Conservation (phyloP, 78 protist genomes). For the Cavenderia fasciculata region DNA sequence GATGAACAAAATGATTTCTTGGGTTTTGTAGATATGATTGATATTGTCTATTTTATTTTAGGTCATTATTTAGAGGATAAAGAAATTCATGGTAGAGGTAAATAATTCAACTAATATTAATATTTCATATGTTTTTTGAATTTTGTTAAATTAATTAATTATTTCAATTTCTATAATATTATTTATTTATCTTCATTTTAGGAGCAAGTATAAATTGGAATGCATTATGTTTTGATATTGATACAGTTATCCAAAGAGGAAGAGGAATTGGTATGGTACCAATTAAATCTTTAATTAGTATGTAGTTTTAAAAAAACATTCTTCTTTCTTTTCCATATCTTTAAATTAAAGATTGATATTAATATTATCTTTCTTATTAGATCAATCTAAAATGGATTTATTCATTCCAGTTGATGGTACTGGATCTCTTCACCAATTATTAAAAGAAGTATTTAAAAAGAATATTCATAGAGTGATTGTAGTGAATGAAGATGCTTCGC, state of each 20-base stretch:
- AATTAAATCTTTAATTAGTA: slow-evolving; percentile 25
- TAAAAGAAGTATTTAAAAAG: slow-evolving; percentile 37
- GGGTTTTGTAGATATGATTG: slow-evolving; percentile 65
- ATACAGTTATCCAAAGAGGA: background rate
- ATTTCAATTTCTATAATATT: background rate
- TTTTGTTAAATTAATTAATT: too few species aligned
- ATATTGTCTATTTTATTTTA: slow-evolving; percentile 17
- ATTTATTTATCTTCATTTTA: background rate
- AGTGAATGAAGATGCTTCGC: slow-evolving; percentile 13
- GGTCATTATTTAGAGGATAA: background rate
- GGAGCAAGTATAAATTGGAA: slow-evolving; percentile 12
- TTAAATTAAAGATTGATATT: background rate
- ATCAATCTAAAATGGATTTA: slow-evolving; percentile 40
- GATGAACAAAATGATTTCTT: slow-evolving; percentile 23
- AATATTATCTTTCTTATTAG: slow-evolving; percentile 7
- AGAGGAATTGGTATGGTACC: background rate
- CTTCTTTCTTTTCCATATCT: background rate
- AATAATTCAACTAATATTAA: background rate
- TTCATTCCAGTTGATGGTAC: slow-evolving; percentile 62
- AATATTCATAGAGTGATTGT: slow-evolving; percentile 67
- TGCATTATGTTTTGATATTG: slow-evolving; percentile 14
- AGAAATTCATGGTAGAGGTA: background rate
- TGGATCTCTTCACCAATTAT: slow-evolving; percentile 41
- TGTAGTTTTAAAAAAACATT: background rate
- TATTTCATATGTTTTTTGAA: background rate